These are phyloP conservation scores for Trypanosomatidae sp. DNA, from an alignment of 208 protist genomes.

Conservation along the genomic window DNA sequence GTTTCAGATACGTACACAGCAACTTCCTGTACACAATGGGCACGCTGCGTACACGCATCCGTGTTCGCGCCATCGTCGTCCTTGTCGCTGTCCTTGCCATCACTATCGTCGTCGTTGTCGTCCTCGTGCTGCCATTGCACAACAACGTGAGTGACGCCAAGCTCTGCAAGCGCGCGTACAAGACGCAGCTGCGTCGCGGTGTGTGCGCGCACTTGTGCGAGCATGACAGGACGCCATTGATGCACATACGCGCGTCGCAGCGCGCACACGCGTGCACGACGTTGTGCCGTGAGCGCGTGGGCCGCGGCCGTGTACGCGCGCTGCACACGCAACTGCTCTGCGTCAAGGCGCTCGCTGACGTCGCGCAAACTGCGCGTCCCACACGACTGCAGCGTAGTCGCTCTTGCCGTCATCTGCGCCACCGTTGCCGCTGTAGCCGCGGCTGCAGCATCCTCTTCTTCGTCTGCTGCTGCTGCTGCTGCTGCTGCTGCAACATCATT, in stretches of 20 bases:
- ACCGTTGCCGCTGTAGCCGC: too few species aligned
- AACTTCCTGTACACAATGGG: too few species aligned
- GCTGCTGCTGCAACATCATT: too few species aligned
- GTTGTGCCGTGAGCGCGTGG: constrained; percentile 9
- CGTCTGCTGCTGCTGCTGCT: too few species aligned
- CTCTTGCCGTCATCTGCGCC: too few species aligned
- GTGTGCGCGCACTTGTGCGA: constrained; percentile 1
- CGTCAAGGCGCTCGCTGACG: constrained; percentile 20
- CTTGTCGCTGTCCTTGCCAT: neutral
- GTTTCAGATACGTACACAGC: too few species aligned
- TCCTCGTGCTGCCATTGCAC: constrained; percentile 32
- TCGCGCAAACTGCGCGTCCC: constrained; percentile 13
- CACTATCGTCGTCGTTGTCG: constrained; percentile 1
- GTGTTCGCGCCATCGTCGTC: neutral
- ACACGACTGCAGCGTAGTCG: too few species aligned
- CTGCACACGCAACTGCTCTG: constrained; percentile 14
- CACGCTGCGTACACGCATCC: too few species aligned
- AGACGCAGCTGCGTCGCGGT: constrained; percentile 11
- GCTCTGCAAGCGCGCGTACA: constrained; percentile 9
- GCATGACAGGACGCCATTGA: constrained; percentile 13
- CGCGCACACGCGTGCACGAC: constrained; percentile 2
- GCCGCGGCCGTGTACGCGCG: constrained; percentile 12
- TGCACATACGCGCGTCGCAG: constrained; percentile 14
- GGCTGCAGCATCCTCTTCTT: too few species aligned
- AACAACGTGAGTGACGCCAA: constrained; percentile 14